Evolutionary conservation across 371 early-diverging fungal species (phyloP), one percentile per base, ranked within the genome.

Genomic region (Mucor lusitanicus): DNA sequence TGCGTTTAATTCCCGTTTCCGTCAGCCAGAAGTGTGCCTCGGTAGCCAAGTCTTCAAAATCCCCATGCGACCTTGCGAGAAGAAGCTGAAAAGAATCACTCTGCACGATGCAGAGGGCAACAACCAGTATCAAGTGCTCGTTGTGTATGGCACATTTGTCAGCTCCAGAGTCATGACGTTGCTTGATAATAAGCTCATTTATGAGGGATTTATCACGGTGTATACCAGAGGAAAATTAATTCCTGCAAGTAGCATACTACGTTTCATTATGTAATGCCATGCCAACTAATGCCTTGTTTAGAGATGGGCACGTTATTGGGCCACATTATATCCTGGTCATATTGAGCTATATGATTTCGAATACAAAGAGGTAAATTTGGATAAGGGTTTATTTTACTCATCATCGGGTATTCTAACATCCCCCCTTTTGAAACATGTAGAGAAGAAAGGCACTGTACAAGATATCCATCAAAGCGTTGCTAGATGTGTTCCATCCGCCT

Each of bases 281-380:
- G 25, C 25, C 23, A 25, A 25, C 50, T 50, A 37, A 37, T 4
- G 23, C 12, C 0, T 50, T 54, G 23, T 3, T 3, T 64, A 83
- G 83, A 71, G 69, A 69, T 83, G 83, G 83, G 60, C 77, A 35
- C 73, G 83, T 40, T 80, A 75, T 58, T 80, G 81, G 80, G 80
- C 79, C 9, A 68, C 63, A 21, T 57, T 83, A 23, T 67, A 74
- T 59, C 77, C 73, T 30, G 67, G 71, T 21, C 63, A 73, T 40
- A 67, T 83, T 21, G 61, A 65, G 21, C 63, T 83, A 12, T 83
- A 75, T 73, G 83, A 83, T 68, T 83, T 83, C 73, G 83, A 83
- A 46, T 78, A 75, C 57, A 76, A 75, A 64, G 79, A 76, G 73
- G 78, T 73, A 71, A 58, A 32, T 40, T 25, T 8, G 30, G 23